Percentiles rank a stretch among this genome's conserved stretches.
phyloP scores from a whole-genome alignment of 768 basidiomycete genomes.

The Phaeotremella fagi region DNA sequence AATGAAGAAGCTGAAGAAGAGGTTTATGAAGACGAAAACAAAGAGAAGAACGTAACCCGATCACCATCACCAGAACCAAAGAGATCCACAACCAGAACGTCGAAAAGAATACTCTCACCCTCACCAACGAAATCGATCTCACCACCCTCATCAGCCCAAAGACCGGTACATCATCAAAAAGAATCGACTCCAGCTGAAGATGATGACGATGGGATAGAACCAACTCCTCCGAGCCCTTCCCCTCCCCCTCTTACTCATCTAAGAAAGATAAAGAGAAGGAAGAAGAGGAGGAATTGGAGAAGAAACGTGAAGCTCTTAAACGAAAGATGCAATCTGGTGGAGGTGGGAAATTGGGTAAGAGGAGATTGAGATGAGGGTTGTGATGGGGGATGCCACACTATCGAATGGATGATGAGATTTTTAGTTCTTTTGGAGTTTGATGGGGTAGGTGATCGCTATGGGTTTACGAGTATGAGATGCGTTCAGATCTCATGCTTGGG shows the following conservation, averaged over 20 bases:
- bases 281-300: slow-evolving; percentile 29
- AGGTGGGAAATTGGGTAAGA: slow-evolving; percentile 22
- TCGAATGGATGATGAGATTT: too few species aligned
- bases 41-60: not conserved
- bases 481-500: too few species aligned
- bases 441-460: too few species aligned
- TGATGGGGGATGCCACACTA: not conserved
- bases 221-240: slow-evolving; percentile 3
- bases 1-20: slow-evolving; percentile 3
- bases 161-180: too few species aligned
- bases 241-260: not conserved
- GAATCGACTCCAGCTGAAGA: too few species aligned
- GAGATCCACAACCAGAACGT: too few species aligned
- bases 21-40: slow-evolving; percentile 4
- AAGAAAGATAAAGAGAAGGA: slow-evolving; percentile 22
- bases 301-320: slow-evolving; percentile 25
- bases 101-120: too few species aligned
- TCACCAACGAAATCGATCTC: not conserved
- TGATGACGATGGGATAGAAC: slow-evolving; percentile 1
- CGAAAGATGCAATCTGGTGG: slow-evolving; percentile 35
- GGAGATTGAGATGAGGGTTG: slow-evolving; percentile 13
- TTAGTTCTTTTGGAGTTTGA: too few species aligned
- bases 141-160: too few species aligned
- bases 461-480: too few species aligned
- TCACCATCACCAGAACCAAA: not conserved